phyloP scores from a whole-genome alignment of 2,329 filamentous ascomycete genomes.

The Colletotrichum eleusines region DNA sequence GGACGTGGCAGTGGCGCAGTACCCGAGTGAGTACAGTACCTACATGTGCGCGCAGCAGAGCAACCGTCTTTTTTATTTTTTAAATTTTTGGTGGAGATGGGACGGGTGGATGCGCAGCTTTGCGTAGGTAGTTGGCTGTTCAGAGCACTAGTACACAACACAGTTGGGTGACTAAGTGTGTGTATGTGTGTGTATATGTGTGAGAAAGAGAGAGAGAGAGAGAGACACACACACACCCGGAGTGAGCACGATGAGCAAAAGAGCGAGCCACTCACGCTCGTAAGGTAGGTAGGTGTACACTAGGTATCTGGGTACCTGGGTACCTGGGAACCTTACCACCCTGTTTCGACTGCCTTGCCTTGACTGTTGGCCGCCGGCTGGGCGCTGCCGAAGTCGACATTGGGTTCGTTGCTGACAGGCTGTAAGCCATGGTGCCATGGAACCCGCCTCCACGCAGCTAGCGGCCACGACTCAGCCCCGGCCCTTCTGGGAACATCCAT shows the following conservation, averaged over 20 bases:
- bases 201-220: too few species aligned
- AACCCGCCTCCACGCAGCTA: slow-evolving; percentile 28
- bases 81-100: slow-evolving; percentile 37
- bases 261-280: too few species aligned
- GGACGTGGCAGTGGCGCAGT: slow-evolving; percentile 40
- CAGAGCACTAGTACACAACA: not conserved
- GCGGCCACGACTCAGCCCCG: slow-evolving; percentile 40
- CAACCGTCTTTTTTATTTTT: slow-evolving; percentile 2
- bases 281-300: too few species aligned
- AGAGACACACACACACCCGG: too few species aligned
- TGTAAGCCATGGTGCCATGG: too few species aligned
- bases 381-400: slow-evolving; percentile 11
- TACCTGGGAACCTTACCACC: not conserved
- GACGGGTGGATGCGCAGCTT: slow-evolving; percentile 32
- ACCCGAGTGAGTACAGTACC: slow-evolving; percentile 5
- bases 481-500: slow-evolving; percentile 34
- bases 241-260: too few species aligned
- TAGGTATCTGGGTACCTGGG: too few species aligned
- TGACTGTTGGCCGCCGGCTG: slow-evolving; percentile 5
- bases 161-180: not conserved
- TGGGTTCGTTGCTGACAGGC: slow-evolving; percentile 33
- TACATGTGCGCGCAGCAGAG: slow-evolving; percentile 12
- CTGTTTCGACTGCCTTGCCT: not conserved
- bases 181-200: not conserved
- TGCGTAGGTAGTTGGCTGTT: not conserved